Conservation (phyloP, 345 rosid genomes). For the Pistacia atlantica region DNA sequence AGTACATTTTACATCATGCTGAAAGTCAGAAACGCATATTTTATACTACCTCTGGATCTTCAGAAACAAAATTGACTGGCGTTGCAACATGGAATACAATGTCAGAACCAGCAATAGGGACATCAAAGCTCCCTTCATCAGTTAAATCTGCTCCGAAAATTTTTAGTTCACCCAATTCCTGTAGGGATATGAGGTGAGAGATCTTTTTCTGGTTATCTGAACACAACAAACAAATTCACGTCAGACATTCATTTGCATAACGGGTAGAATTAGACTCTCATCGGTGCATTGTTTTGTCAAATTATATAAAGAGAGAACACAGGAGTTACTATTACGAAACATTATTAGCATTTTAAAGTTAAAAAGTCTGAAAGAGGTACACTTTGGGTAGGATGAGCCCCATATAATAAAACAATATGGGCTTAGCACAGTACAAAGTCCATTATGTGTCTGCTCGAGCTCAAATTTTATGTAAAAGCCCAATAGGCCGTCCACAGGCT, state of each 20-base stretch:
- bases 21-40: conserved; percentile 1
- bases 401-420: too few species aligned
- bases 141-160: conserved; percentile 74
- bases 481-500: too few species aligned
- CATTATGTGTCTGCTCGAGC: too few species aligned
- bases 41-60: conserved; percentile 79
- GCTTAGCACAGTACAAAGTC: too few species aligned
- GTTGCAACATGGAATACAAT: conserved; percentile 92
- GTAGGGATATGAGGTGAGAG: conserved; percentile 51
- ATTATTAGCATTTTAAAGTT: too few species aligned
- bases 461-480: too few species aligned
- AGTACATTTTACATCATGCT: background rate
- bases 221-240: background rate
- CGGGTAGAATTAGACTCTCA: background rate
- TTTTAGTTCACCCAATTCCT: conserved; percentile 62
- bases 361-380: too few species aligned
- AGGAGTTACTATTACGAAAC: too few species aligned
- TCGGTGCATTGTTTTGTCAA: background rate
- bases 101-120: conserved; percentile 61
- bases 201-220: conserved; percentile 68
- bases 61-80: conserved; percentile 76
- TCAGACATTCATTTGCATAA: background rate
- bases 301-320: background rate
- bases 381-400: too few species aligned
- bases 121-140: conserved; percentile 61